Evolutionary conservation across 2,329 filamentous ascomycete genomes (phyloP).

Genomic region (Penicillium hordei): DNA sequence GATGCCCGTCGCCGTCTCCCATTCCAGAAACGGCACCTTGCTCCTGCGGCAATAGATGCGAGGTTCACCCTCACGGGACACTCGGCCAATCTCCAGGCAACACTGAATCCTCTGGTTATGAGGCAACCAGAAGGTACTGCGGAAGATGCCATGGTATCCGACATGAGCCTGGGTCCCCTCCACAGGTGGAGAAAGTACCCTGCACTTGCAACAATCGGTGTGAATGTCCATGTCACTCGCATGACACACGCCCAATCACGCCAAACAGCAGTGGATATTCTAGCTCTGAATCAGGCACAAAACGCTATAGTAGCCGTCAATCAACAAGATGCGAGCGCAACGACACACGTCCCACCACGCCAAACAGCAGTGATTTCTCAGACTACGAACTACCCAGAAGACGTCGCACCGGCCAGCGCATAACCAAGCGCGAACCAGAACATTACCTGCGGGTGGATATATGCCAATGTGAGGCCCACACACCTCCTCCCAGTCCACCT

Average conservation of each 20-base stretch:
- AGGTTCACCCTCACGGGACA: constrained; percentile 2
- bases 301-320: background rate
- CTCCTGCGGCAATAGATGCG: background rate
- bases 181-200: background rate
- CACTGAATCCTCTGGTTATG: background rate
- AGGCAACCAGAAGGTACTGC: background rate
- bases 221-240: background rate
- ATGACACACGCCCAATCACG: background rate
- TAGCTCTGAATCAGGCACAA: background rate
- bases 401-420: background rate
- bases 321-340: background rate
- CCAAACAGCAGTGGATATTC: background rate
- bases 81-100: constrained; percentile 2
- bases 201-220: constrained; percentile 2
- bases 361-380: constrained; percentile 4
- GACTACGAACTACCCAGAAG: background rate
- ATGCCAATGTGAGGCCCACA: background rate
- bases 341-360: background rate
- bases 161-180: background rate
- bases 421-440: background rate
- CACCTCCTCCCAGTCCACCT: background rate
- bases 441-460: background rate
- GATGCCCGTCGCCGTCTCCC: constrained; percentile 10
- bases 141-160: background rate
- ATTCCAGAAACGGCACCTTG: constrained; percentile 6